Evolutionary conservation across 1,284 basidiomycete genomes (phyloP), one percentile per base, ranked within the genome.

Genomic region (Ustilago xerochloae): DNA sequence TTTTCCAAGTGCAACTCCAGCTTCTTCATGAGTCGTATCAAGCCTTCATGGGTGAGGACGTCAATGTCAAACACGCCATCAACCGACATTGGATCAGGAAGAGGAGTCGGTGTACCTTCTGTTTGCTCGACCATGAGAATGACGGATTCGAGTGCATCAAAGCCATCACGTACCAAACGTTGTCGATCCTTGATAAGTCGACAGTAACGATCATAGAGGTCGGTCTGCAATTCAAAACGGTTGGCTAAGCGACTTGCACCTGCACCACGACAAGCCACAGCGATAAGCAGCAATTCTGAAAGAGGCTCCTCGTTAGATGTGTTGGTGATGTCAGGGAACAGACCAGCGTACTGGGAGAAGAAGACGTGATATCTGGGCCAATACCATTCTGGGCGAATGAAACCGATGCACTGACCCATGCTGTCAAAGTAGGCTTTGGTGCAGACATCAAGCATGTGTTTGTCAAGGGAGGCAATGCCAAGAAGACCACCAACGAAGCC

Each of bases 401-500:
- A 66, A 35, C 63, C 63, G 8, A 66, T 71, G 47, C 68, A 71
- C 22, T 60, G 47, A 22, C 68, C 68, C 22, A 62, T 33, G 24
- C 39, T 47, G 10, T 66, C 59, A 22, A 71, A 71, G 41, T 65
- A 71, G 3, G 63, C 38, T 29, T 58, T 59, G 20, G 53, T 55
- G 47, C 68, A 71, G 2, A 41, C 53, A 22, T 71, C 68, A 6
- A 71, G 54, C 50, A 71, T 46, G 30, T 54, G 45, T 35, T 66
- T 64, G 51, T 71, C 68, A 9, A 71, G 54, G 16, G 62, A 65
- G 3, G 49, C 54, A 5, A 71, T 66, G 22, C 68, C 68, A 3
- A 71, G 52, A 29, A 71, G 45, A 2, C 67, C 67, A 6, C 68
- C 68, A 4, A 64, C 62, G 22, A 71, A 71, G 43, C 68, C 63